Evolutionary conservation across 2,329 filamentous ascomycete genomes (phyloP), one percentile per base, ranked within the genome.

Genomic region (Immersiporthe knoxdaviesiana): DNA sequence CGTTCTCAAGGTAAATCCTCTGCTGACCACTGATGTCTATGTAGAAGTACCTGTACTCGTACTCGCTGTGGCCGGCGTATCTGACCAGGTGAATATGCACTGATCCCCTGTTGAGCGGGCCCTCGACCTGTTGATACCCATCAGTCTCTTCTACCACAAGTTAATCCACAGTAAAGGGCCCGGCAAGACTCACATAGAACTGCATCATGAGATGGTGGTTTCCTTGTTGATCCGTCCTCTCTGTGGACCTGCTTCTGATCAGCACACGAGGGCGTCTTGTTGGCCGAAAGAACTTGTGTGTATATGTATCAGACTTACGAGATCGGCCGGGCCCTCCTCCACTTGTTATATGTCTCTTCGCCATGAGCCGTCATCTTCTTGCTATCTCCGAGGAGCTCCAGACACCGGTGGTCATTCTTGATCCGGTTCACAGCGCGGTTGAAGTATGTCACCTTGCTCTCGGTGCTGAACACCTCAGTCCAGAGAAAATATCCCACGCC

Each of bases 361-460:
- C 95, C 95, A 78, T 91, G 92, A 0, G 94, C 93, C 30, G 84
- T 85, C 68, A 98, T 95, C 77, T 94, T 87, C 71, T 89, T 90
- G 52, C 85, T 81, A 21, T 93, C 89, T 18, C 94, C 94, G 1
- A 98, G 86, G 8, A 97, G 78, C 68, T 91, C 88, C 37, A 90
- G 83, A 76, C 92, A 97, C 68, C 88, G 84, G 0, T 86, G 78
- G 76, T 97, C 91, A 65, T 86, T 85, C 77, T 91, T 92, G 77
- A 98, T 90, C 71, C 90, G 89, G 76, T 92, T 88, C 62, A 97
- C 91, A 0, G 93, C 92, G 72, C 92, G 90, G 81, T 97, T 97
- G 85, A 97, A 97, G 77, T 96, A 90, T 68, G 90, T 88, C 21
- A 91, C 95, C 80, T 93, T 94, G 83, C 92, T 96, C 76, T 94